These are phyloP conservation scores for Alternaria alternata DNA, from an alignment of 2,329 filamentous ascomycete genomes.

Conservation along the genomic window DNA sequence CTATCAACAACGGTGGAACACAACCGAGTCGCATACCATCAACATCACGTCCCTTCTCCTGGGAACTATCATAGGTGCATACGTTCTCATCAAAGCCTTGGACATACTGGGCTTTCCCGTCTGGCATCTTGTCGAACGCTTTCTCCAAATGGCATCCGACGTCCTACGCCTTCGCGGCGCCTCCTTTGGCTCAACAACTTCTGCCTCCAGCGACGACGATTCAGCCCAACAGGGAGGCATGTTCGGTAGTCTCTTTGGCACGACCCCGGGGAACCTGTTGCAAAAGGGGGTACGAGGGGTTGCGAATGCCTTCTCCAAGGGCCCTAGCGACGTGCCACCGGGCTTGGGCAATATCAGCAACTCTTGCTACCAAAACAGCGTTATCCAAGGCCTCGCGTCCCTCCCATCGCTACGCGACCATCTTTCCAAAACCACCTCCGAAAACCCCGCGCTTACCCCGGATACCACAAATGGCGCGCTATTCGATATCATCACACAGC, in stretches of 20 bases:
- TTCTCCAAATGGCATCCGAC: conserved; percentile 29
- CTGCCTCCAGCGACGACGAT: conserved; percentile 29
- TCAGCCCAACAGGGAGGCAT: conserved; percentile 35
- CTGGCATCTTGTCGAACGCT: conserved; percentile 63
- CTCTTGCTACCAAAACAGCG: conserved; percentile 97
- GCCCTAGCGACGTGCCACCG: conserved; percentile 49
- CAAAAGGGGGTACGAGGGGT: conserved; percentile 46
- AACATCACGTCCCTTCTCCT: conserved; percentile 28
- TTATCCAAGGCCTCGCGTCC: conserved; percentile 81
- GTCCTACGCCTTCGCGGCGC: conserved; percentile 13
- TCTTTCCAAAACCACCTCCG: conserved; percentile 54
- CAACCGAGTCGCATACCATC: conserved; percentile 19
- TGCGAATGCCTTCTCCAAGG: conserved; percentile 47
- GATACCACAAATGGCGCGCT: conserved; percentile 64
- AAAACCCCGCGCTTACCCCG: conserved; percentile 48
- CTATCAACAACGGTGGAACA: conserved; percentile 24
- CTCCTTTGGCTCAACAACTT: conserved; percentile 14
- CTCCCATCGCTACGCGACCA: conserved; percentile 74
- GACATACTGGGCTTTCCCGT: conserved; percentile 42
- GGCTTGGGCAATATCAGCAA: conserved; percentile 93
- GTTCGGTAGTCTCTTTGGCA: conserved; percentile 47
- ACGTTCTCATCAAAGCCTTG: conserved; percentile 40
- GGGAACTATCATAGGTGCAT: conserved; percentile 30
- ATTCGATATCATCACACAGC: conserved; percentile 70
- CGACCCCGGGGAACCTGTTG: conserved; percentile 50